Evolutionary conservation across 75 land plant genomes (phyloP).

Genomic region (Chamaecyparis obtusa): DNA sequence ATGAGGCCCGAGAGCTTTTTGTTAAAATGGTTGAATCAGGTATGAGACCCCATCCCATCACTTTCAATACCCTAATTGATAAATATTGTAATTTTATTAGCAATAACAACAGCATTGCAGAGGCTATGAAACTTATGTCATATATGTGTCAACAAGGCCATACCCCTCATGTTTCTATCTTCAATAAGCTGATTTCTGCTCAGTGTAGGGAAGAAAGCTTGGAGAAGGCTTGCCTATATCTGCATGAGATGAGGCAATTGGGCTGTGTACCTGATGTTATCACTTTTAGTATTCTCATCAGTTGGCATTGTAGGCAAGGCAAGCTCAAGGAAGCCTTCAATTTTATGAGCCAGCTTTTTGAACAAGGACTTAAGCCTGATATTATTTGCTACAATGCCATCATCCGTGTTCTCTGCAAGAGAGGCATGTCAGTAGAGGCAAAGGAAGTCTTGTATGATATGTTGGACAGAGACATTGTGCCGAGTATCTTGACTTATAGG

Average conservation of each 20-base stretch:
- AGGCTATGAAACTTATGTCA: constrained; percentile 28
- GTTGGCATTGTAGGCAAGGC: constrained; percentile 46
- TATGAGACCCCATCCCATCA: constrained; percentile 18
- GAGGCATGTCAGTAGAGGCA: constrained; percentile 38
- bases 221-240: constrained; percentile 24
- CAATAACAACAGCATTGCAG: constrained; percentile 31
- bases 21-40: constrained; percentile 28
- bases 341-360: constrained; percentile 36
- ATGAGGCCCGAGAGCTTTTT: constrained; percentile 39
- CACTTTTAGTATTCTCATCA: constrained; percentile 49
- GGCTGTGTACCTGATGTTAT: constrained; percentile 52
- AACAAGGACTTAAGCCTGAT: constrained; percentile 33
- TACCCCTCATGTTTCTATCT: constrained; percentile 24
- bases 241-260: constrained; percentile 30
- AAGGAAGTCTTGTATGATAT: constrained; percentile 52
- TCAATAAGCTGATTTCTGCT: constrained; percentile 46
- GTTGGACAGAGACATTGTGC: constrained; percentile 38
- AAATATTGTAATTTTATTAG: constrained; percentile 32
- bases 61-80: constrained; percentile 34
- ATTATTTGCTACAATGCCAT: constrained; percentile 49
- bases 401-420: constrained; percentile 44
- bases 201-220: constrained; percentile 35
- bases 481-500: constrained; percentile 33
- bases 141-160: constrained; percentile 20
- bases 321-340: constrained; percentile 36